A percentile compares a stretch with the other conserved stretches of the same genome.
Conservation (phyloP, 179 eudicot genomes). For the Spergularia azorica region DNA sequence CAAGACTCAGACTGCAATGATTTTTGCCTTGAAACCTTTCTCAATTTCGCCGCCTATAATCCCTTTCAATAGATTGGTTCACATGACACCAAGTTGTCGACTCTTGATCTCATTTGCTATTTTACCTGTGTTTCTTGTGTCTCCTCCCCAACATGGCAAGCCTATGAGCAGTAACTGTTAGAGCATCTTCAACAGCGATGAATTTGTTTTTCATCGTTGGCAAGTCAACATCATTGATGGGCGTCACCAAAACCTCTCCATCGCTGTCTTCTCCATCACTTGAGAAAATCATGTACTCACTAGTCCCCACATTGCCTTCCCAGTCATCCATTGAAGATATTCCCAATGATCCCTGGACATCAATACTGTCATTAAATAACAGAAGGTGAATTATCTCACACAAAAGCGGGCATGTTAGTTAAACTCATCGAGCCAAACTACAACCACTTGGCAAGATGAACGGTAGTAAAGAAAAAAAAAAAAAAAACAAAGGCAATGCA, state of each 20-base stretch:
- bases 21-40: neutral
- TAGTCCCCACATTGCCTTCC: constrained; percentile 43
- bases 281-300: constrained; percentile 53
- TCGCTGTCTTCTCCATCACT: constrained; percentile 89
- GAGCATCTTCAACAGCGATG: constrained; percentile 58
- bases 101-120: neutral
- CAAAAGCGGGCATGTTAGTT: no score
- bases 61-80: neutral
- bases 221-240: constrained; percentile 72
- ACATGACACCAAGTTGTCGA: neutral
- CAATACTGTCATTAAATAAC: constrained; percentile 13
- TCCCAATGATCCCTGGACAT: constrained; percentile 47
- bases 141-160: constrained; percentile 57
- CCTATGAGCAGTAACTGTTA: constrained; percentile 59
- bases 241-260: constrained; percentile 67
- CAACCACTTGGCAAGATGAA: constrained; percentile 5
- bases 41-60: neutral
- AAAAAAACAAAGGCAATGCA: neutral
- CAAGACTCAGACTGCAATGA: neutral
- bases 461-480: neutral
- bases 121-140: constrained; percentile 59
- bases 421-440: constrained; percentile 5
- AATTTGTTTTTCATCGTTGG: constrained; percentile 49
- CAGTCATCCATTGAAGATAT: constrained; percentile 57
- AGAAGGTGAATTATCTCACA: neutral